A percentile compares a stretch with the other conserved stretches of the same genome.
phyloP scores from a whole-genome alignment of 139 green algal genomes.

The Haematococcus lacustris region DNA sequence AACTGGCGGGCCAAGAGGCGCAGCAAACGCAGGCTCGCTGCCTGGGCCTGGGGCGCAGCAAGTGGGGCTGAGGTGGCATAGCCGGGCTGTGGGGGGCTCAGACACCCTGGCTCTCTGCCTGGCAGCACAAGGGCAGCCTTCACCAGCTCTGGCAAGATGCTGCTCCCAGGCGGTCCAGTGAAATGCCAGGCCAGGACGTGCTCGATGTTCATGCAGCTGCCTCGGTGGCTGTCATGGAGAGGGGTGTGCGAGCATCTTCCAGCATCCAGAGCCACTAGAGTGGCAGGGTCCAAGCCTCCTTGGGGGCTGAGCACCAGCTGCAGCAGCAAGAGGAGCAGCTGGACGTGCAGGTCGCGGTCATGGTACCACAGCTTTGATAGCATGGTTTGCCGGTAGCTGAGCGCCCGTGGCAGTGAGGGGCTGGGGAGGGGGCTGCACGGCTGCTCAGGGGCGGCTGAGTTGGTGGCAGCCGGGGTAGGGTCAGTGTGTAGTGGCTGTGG shows the following conservation, averaged over 20 bases:
- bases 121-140: neutral
- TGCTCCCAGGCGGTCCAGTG: slow-evolving; percentile 20
- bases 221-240: too few species aligned
- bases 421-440: too few species aligned
- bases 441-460: too few species aligned
- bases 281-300: slow-evolving; percentile 32
- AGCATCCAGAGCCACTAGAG: slow-evolving; percentile 28
- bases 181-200: slow-evolving; percentile 6
- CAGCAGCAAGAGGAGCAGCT: slow-evolving; percentile 45
- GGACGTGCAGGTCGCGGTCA: slow-evolving; percentile 36
- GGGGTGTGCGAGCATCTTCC: slow-evolving; percentile 39
- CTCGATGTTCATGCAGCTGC: too few species aligned
- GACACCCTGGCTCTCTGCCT: neutral
- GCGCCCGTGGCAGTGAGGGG: too few species aligned
- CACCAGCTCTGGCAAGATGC: slow-evolving; percentile 1
- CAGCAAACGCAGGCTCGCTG: slow-evolving; percentile 36
- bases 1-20: slow-evolving; percentile 39
- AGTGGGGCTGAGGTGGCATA: neutral
- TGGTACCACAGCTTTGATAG: slow-evolving; percentile 16
- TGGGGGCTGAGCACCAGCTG: slow-evolving; percentile 33
- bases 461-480: too few species aligned
- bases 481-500: too few species aligned
- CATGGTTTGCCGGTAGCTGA: neutral
- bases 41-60: slow-evolving; percentile 12
- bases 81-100: too few species aligned